Evolutionary conservation across 2,329 filamentous ascomycete species (phyloP).

Genomic region (Xylariaceae sp.): DNA sequence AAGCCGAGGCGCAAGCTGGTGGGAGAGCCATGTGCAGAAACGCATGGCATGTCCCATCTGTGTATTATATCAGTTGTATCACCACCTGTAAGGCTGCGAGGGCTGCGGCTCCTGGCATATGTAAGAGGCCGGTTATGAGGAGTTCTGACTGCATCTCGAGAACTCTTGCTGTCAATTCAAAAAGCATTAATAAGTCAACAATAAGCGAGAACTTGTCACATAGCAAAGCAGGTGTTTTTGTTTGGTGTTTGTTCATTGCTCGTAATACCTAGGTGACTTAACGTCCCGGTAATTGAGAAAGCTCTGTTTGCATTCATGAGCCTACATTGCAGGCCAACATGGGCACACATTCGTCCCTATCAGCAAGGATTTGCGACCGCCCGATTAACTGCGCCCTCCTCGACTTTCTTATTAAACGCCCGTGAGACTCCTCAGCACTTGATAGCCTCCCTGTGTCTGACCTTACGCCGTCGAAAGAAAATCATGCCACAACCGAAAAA

Average conservation of each 20-base stretch:
- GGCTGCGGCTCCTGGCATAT: background rate
- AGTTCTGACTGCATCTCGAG: background rate
- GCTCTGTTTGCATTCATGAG: background rate
- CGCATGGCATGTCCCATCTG: background rate
- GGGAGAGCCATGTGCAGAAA: background rate
- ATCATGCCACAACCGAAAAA: conserved; percentile 6
- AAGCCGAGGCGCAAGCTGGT: background rate
- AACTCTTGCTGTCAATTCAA: background rate
- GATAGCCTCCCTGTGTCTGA: conserved; percentile 40
- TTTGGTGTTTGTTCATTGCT: background rate
- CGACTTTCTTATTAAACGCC: conserved; percentile 25
- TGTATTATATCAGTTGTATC: background rate
- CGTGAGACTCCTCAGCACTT: conserved; percentile 54
- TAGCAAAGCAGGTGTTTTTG: background rate
- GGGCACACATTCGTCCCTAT: background rate
- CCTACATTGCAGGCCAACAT: background rate
- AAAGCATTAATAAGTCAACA: background rate
- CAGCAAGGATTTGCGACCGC: background rate
- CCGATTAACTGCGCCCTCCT: background rate
- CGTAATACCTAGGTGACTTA: background rate
- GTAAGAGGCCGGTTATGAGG: background rate
- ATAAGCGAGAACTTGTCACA: background rate
- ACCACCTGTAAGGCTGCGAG: background rate
- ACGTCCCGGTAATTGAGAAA: background rate
- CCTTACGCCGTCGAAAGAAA: conserved; percentile 25